Evolutionary conservation across 352 stramenopile genomes (phyloP).

Genomic region (Phytophthora fragariaefolia): DNA sequence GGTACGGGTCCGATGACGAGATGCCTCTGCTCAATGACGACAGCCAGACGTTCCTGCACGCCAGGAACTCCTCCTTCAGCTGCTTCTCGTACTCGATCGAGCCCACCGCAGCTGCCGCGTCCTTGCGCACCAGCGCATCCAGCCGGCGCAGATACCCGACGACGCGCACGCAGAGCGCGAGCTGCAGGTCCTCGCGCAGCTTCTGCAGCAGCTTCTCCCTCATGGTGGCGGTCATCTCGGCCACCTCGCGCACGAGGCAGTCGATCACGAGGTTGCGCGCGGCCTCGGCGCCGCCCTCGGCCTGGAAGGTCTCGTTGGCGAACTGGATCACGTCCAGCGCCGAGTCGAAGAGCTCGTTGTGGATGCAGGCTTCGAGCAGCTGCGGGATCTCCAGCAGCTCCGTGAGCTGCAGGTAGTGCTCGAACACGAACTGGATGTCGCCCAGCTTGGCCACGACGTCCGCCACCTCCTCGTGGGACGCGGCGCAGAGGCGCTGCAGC

Average conservation of each 20-base stretch:
- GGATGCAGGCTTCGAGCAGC: conserved; percentile 96
- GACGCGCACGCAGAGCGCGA: conserved; percentile 83
- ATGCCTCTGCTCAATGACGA: conserved; percentile 64
- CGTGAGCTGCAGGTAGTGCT: conserved; percentile 93
- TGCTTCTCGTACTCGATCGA: conserved; percentile 76
- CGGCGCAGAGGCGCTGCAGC: conserved; percentile 58
- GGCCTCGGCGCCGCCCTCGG: conserved; percentile 26
- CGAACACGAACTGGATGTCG: conserved; percentile 91
- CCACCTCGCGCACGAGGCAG: conserved; percentile 70
- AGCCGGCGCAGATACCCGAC: conserved; percentile 83
- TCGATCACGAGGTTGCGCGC: conserved; percentile 69
- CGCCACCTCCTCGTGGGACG: conserved; percentile 61
- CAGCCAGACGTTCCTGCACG: conserved; percentile 80
- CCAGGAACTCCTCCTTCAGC: conserved; percentile 88
- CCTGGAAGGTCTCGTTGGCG: conserved; percentile 70
- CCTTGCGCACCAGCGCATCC: conserved; percentile 48
- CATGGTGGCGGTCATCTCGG: conserved; percentile 66
- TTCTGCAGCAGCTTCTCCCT: conserved; percentile 85
- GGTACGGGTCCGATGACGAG: conserved; percentile 73
- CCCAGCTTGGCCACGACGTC: conserved; percentile 72
- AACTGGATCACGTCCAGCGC: conserved; percentile 97
- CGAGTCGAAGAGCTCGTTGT: conserved; percentile 97
- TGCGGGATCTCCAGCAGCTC: conserved; percentile 98
- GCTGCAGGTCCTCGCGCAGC: conserved; percentile 79
- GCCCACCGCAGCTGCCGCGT: conserved; percentile 25